Evolutionary conservation across 148 eudicot genomes (phyloP).

Genomic region (Nyssa sinensis): DNA sequence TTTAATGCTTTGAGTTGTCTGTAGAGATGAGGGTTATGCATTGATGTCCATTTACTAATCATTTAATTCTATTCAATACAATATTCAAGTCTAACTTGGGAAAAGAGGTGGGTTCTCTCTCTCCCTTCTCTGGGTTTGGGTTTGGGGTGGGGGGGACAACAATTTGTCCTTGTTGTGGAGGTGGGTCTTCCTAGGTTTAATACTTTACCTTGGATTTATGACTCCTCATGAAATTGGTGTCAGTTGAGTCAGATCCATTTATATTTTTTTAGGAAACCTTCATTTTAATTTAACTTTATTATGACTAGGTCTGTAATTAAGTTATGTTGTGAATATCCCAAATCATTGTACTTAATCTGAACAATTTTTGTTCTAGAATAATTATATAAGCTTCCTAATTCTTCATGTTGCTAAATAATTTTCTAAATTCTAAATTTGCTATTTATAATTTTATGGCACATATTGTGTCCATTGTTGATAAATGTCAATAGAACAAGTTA

Average conservation of each 20-base stretch:
- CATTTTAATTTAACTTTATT: too few relatives aligned
- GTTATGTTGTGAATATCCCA: neutral
- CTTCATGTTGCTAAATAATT: neutral
- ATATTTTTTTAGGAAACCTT: neutral
- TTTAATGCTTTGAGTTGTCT: neutral
- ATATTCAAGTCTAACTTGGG: neutral
- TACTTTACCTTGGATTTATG: neutral
- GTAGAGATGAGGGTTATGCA: neutral
- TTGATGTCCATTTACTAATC: neutral
- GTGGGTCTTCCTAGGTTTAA: neutral
- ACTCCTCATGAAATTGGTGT: neutral
- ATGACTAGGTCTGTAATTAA: neutral
- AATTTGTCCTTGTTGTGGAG: neutral
- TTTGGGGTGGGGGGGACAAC: too few relatives aligned
- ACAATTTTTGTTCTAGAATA: neutral
- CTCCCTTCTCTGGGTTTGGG: too few relatives aligned
- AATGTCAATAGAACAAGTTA: neutral
- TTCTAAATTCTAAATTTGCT: too few relatives aligned
- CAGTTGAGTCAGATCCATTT: neutral
- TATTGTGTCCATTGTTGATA: neutral
- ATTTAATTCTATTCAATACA: neutral
- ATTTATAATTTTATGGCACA: neutral
- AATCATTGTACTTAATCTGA: neutral
- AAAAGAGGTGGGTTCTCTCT: too few relatives aligned
- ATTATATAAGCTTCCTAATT: too few relatives aligned